Percentiles rank a stretch among this genome's conserved stretches.
Evolutionary conservation across 2,329 filamentous ascomycete species (phyloP).

Genomic region (Alternaria dauci): DNA sequence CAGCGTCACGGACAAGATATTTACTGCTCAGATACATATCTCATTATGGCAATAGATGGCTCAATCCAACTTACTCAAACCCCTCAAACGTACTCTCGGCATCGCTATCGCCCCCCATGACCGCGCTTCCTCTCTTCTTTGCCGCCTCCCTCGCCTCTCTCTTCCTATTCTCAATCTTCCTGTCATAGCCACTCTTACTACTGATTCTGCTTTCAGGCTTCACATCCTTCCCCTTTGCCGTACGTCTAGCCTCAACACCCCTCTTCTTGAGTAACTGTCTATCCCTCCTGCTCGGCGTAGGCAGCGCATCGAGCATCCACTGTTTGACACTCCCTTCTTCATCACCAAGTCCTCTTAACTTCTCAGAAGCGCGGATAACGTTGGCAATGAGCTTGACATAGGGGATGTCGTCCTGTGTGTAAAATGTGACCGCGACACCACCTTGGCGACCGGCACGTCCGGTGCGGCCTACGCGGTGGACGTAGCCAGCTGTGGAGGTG

Average conservation of each 20-base stretch:
- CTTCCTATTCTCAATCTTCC: slow-evolving; percentile 72
- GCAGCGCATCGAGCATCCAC: slow-evolving; percentile 89
- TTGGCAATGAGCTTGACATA: slow-evolving; percentile 92
- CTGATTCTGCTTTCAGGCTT: slow-evolving; percentile 70
- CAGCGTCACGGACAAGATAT: background rate
- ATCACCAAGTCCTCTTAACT: slow-evolving; percentile 60
- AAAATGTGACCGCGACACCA: slow-evolving; percentile 90
- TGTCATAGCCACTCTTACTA: slow-evolving; percentile 79
- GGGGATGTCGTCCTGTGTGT: slow-evolving; percentile 92
- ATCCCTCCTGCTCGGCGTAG: slow-evolving; percentile 82
- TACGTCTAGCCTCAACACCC: slow-evolving; percentile 77
- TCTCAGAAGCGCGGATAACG: slow-evolving; percentile 85
- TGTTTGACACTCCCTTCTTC: slow-evolving; percentile 60
- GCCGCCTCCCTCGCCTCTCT: slow-evolving; percentile 59
- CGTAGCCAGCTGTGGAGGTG: slow-evolving; percentile 86
- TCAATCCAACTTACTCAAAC: slow-evolving; percentile 40
- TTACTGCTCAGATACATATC: background rate
- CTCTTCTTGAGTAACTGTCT: slow-evolving; percentile 82
- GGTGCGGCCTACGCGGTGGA: slow-evolving; percentile 91
- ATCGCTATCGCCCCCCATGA: slow-evolving; percentile 21
- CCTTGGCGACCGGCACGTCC: slow-evolving; percentile 87
- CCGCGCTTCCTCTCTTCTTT: slow-evolving; percentile 38
- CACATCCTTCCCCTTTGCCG: slow-evolving; percentile 37
- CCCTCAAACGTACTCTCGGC: slow-evolving; percentile 48
- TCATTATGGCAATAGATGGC: background rate